Percentiles rank a stretch among this genome's conserved stretches.
Conservation (phyloP, 495 filamentous ascomycete species). For the Cladorrhinum samala region DNA sequence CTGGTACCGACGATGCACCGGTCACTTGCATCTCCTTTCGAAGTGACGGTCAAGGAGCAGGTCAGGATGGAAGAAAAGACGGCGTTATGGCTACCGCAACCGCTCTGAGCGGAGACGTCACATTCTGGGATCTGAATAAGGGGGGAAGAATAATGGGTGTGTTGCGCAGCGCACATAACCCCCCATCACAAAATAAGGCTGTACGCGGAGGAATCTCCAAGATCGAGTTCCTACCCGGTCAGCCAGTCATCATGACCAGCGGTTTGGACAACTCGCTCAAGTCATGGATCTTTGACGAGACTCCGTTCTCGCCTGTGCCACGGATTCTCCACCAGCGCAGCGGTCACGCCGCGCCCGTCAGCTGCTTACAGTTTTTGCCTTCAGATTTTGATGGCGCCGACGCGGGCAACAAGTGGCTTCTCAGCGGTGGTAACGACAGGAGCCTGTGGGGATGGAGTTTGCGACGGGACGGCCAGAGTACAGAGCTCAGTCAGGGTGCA, state of each 20-base stretch:
- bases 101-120: conserved; percentile 70
- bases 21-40: conserved; percentile 86
- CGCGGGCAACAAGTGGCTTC: conserved; percentile 83
- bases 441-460: conserved; percentile 95
- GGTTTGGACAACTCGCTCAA: conserved; percentile 90
- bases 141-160: conserved; percentile 77
- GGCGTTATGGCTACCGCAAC: conserved; percentile 85
- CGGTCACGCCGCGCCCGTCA: conserved; percentile 83
- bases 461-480: conserved; percentile 87
- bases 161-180: conserved; percentile 77
- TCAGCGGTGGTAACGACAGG: conserved; percentile 80
- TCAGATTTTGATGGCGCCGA: conserved; percentile 84
- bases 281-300: conserved; percentile 90
- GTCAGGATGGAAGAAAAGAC: conserved; percentile 70
- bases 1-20: conserved; percentile 47
- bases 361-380: conserved; percentile 72
- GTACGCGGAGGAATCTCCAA: conserved; percentile 61
- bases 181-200: conserved; percentile 44
- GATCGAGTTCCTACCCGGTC: conserved; percentile 84
- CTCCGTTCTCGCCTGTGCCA: conserved; percentile 76
- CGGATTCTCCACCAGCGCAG: conserved; percentile 75
- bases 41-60: conserved; percentile 83
- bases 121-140: conserved; percentile 90
- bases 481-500: conserved; percentile 85
- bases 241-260: conserved; percentile 82